These are phyloP conservation scores for Sistotremastrum niveocremeum DNA, from an alignment of 768 basidiomycete genomes.

Conservation along the genomic window DNA sequence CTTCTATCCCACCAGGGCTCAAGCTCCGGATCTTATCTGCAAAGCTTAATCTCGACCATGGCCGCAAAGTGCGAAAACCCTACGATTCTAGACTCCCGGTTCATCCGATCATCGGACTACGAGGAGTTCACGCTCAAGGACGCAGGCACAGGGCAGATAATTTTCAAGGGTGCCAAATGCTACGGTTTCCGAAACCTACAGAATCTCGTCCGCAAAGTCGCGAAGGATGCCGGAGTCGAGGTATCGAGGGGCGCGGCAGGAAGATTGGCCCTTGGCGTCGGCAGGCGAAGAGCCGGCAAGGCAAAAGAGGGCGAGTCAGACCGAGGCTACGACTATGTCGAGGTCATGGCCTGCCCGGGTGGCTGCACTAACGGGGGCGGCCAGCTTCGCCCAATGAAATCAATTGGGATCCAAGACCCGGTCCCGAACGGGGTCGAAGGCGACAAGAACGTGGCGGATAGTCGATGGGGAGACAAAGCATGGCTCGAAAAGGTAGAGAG, in stretches of 20 bases:
- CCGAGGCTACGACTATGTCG: conserved; percentile 73
- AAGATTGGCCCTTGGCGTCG: conserved; percentile 20
- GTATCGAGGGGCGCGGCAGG: conserved; percentile 62
- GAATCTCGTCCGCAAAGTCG: conserved; percentile 89
- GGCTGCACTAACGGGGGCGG: conserved; percentile 98
- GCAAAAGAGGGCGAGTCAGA: conserved; percentile 20
- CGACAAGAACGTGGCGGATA: too few relatives aligned
- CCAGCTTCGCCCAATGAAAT: conserved; percentile 33
- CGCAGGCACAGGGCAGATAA: conserved; percentile 35
- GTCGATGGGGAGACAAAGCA: conserved; percentile 67
- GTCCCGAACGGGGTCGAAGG: too few relatives aligned
- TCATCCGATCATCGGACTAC: conserved; percentile 62
- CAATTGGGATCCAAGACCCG: not conserved
- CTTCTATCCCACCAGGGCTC: conserved; percentile 69
- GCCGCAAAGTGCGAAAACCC: conserved; percentile 26
- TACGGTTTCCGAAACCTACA: conserved; percentile 97
- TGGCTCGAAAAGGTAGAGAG: conserved; percentile 75
- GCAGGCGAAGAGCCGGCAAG: conserved; percentile 13
- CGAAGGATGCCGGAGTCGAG: conserved; percentile 66
- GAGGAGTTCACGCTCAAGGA: conserved; percentile 55
- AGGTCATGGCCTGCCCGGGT: conserved; percentile 97
- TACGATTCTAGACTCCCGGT: conserved; percentile 38
- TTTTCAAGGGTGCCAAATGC: conserved; percentile 90
- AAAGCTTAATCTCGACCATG: conserved; percentile 55
- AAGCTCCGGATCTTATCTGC: conserved; percentile 86